Conservation (phyloP, 345 rosid species). For the Salix brachista region DNA sequence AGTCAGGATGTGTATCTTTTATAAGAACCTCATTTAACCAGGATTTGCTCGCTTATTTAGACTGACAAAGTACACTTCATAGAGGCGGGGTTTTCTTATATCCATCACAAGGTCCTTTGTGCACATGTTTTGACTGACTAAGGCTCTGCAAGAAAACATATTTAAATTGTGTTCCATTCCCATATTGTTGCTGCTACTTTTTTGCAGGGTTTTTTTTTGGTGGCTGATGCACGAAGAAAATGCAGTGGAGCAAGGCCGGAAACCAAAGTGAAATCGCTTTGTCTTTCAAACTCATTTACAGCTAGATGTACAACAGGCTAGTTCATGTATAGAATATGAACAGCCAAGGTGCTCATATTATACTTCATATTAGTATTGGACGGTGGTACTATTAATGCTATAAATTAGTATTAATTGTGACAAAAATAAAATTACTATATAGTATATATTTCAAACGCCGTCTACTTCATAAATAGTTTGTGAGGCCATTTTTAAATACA, state of each 20-base stretch:
- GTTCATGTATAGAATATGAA: background rate
- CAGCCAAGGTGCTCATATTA: background rate
- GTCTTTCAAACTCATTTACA: background rate
- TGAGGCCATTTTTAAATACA: too few species aligned
- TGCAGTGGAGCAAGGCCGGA: background rate
- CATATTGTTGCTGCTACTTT: background rate
- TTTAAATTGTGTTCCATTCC: background rate
- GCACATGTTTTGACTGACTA: background rate
- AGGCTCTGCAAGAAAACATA: background rate
- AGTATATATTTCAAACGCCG: too few species aligned
- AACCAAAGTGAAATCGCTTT: too few species aligned
- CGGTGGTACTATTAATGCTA: too few species aligned
- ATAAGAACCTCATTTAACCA: fast-evolving
- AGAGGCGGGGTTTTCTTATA: too few species aligned
- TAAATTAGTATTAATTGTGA: too few species aligned
- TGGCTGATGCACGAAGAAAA: background rate
- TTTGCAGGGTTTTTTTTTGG: background rate
- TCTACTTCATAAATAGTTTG: too few species aligned
- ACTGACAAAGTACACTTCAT: fast-evolving
- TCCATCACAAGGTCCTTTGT: too few species aligned
- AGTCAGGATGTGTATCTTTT: fast-evolving
- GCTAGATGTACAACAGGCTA: background rate
- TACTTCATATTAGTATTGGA: too few species aligned
- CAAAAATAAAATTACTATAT: too few species aligned
- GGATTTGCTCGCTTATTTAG: fast-evolving